Percentiles rank a stretch among this genome's conserved stretches.
Evolutionary conservation across 129 eudicot genomes (phyloP).

Genomic region (Flaveria robusta): DNA sequence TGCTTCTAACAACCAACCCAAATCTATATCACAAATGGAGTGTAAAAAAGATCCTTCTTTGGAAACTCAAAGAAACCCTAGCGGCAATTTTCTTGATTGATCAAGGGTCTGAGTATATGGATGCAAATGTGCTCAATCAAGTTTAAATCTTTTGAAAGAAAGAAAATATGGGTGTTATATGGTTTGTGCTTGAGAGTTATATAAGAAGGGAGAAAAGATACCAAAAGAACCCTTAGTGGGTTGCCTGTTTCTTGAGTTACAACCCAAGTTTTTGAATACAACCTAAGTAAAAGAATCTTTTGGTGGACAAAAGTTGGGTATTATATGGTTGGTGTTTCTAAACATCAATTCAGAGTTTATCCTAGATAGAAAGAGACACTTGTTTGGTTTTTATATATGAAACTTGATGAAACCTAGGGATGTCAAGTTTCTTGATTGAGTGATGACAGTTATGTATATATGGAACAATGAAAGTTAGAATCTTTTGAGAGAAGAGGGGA

Average conservation of each 20-base stretch:
- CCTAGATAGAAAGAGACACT: not conserved
- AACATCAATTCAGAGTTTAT: slow-evolving; percentile 20
- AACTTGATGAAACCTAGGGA: slow-evolving; percentile 17
- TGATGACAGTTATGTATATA: slow-evolving; percentile 8
- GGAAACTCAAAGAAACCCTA: slow-evolving; percentile 17
- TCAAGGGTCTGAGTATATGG: slow-evolving; percentile 9
- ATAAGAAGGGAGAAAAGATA: slow-evolving; percentile 28
- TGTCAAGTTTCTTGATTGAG: slow-evolving; percentile 27
- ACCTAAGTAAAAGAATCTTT: slow-evolving; percentile 38
- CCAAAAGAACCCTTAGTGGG: slow-evolving; percentile 31
- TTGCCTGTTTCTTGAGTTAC: slow-evolving; percentile 24
- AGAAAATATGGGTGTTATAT: slow-evolving; percentile 18
- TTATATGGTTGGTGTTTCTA: slow-evolving; percentile 21
- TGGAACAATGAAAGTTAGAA: slow-evolving; percentile 27
- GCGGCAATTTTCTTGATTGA: slow-evolving; percentile 27
- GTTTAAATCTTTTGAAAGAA: slow-evolving; percentile 19
- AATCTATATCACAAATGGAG: slow-evolving; percentile 17
- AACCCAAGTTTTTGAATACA: slow-evolving; percentile 22
- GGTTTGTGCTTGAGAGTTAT: slow-evolving; percentile 26
- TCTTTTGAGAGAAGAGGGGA: slow-evolving; percentile 26
- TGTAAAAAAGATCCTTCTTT: slow-evolving; percentile 6
- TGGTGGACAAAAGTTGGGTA: slow-evolving; percentile 26
- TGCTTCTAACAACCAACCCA: slow-evolving; percentile 16
- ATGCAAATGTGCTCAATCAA: slow-evolving; percentile 13
- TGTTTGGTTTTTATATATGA: slow-evolving; percentile 15